Evolutionary conservation across 2,329 filamentous ascomycete species (phyloP), one percentile per base, ranked within the genome.

Genomic region (Cladosporium sp.): DNA sequence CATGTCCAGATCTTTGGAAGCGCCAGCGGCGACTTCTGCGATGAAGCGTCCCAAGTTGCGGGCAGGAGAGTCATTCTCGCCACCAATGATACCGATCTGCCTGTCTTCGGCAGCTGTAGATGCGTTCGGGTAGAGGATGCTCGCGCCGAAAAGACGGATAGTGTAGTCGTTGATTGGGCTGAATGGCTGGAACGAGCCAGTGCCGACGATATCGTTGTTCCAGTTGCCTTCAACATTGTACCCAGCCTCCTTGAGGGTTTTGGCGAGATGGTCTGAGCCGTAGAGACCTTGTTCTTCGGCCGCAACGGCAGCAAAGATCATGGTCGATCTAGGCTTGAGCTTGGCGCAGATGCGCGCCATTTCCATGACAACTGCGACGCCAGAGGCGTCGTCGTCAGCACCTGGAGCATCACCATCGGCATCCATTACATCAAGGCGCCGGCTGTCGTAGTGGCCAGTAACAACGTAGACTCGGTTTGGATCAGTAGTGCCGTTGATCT

Each of bases 181-280:
- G 54, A 68, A 69, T 76, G 80, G 63, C 25, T 82, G 76, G 56
- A 72, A 65, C 43, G 62, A 63, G 36, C 68, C 67, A 6, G 67
- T 81, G 37, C 83, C 83, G 5, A 85, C 78, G 58, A 84, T 83
- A 69, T 85, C 82, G 71, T 81, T 80, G 63, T 80, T 85, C 57
- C 82, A 76, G 75, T 84, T 83, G 14, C 77, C 82, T 69, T 83
- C 81, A 3, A 85, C 80, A 65, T 84, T 80, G 8, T 77, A 76
- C 49, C 73, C 79, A 5, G 76, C 71, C 63, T 82, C 81, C 34
- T 77, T 78, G 52, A 82, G 76, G 0, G 77, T 80, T 64, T 80
- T 76, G 1, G 83, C 82, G 5, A 84, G 72, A 69, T 79, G 79
- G 3, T 73, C 71, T 4, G 80, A 72, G 3, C 83, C 83, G 56